Evolutionary conservation across 345 rosid genomes (phyloP).

Genomic region (Erysimum cheiranthoides): DNA sequence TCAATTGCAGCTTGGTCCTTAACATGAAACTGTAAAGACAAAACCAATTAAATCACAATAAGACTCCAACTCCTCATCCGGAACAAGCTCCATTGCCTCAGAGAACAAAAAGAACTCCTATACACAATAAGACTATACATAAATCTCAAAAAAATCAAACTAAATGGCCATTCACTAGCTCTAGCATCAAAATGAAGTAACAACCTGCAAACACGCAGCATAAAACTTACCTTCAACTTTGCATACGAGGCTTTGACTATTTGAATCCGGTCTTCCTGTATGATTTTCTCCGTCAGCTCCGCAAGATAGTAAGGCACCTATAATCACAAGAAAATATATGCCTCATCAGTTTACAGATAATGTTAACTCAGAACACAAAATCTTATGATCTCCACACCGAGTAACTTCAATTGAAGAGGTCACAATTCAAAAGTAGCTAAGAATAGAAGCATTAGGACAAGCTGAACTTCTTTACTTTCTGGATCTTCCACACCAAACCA

Average conservation of each 20-base stretch:
- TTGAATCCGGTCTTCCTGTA: constrained; percentile 66
- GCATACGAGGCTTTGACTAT: constrained; percentile 61
- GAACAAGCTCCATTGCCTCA: constrained; percentile 86
- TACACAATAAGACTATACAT: constrained; percentile 10
- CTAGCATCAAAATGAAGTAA: constrained; percentile 12
- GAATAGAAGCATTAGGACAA: no score
- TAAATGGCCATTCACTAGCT: constrained; percentile 1
- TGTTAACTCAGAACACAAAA: constrained; percentile 5
- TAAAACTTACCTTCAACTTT: constrained; percentile 69
- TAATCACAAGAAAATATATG: not conserved
- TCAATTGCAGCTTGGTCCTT: no score
- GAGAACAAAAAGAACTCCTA: constrained; percentile 89
- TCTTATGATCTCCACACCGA: constrained; percentile 1
- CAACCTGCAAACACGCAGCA: not conserved
- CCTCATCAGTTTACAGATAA: not conserved
- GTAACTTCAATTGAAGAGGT: not conserved
- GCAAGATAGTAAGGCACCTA: constrained; percentile 87
- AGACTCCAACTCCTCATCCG: constrained; percentile 56
- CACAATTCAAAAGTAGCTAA: constrained; percentile 1
- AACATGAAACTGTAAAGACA: no score
- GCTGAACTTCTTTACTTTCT: not conserved
- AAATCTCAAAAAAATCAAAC: not conserved
- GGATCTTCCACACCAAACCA: no score
- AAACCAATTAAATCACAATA: no score
- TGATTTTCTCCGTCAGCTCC: constrained; percentile 75